Percentiles rank a stretch among this genome's conserved stretches.
phyloP scores from a whole-genome alignment of 2,329 filamentous ascomycete genomes.

The Dactylonectria macrodidyma region DNA sequence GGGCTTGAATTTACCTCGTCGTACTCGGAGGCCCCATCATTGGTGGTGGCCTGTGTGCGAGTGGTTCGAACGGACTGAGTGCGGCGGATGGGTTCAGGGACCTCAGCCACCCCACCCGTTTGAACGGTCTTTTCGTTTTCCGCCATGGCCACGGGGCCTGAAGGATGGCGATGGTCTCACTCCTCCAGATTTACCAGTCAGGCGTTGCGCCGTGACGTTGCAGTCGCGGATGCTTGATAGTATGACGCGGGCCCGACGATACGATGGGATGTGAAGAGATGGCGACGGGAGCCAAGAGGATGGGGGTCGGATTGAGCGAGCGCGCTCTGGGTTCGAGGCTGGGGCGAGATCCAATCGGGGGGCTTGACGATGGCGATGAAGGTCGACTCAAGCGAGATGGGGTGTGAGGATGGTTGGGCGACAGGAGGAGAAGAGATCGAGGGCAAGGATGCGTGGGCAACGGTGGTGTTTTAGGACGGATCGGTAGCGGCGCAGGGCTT shows the following conservation, averaged over 20 bases:
- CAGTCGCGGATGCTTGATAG: constrained; percentile 10
- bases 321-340: constrained; percentile 1
- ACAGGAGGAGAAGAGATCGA: not conserved
- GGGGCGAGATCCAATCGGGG: constrained; percentile 15
- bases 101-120: constrained; percentile 36
- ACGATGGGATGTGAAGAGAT: not conserved
- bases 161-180: constrained; percentile 34
- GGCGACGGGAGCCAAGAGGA: not conserved
- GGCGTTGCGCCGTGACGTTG: constrained; percentile 29
- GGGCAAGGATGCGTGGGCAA: constrained; percentile 6
- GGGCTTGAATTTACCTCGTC: constrained; percentile 43
- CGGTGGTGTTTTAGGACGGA: constrained; percentile 25
- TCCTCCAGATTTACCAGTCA: constrained; percentile 38
- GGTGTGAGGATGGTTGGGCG: not conserved
- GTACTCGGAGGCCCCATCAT: constrained; percentile 45
- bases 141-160: constrained; percentile 50
- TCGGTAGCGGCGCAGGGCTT: constrained; percentile 2
- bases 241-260: constrained; percentile 14
- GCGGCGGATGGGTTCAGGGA: constrained; percentile 37
- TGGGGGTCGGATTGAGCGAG: constrained; percentile 1
- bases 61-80: constrained; percentile 19
- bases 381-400: constrained; percentile 4
- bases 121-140: constrained; percentile 50
- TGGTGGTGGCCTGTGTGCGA: constrained; percentile 24
- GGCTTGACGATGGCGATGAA: constrained; percentile 1